Percentiles rank a stretch among this genome's conserved stretches.
Conservation (phyloP, 441 rosid genomes). For the Syzygium syzygioides region DNA sequence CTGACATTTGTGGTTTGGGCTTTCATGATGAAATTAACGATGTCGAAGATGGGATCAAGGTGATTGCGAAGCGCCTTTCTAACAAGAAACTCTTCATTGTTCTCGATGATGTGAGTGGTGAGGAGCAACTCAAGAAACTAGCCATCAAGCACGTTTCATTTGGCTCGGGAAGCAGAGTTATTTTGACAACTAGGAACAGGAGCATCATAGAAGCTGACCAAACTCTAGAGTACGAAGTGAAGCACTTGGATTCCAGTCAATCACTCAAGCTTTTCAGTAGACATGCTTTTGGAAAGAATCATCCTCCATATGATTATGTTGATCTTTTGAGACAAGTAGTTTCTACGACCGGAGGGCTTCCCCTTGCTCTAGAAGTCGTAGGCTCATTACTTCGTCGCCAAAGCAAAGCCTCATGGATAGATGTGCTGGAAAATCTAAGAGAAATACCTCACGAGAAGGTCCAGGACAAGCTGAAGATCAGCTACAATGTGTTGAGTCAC, state of each 20-base stretch:
- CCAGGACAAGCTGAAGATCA: too few relatives aligned
- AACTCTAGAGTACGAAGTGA: too few relatives aligned
- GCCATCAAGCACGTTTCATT: background rate
- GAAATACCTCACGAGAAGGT: too few relatives aligned
- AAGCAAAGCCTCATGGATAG: background rate
- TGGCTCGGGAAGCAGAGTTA: background rate
- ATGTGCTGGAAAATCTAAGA: too few relatives aligned
- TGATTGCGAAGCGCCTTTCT: background rate
- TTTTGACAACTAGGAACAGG: too few relatives aligned
- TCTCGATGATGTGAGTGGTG: rapidly evolving
- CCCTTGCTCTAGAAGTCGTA: background rate
- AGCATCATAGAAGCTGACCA: too few relatives aligned
- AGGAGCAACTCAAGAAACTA: background rate
- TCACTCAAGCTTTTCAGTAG: background rate
- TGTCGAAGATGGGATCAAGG: background rate
- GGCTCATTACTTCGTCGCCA: background rate
- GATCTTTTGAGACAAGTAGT: background rate
- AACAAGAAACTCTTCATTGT: background rate
- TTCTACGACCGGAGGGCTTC: background rate
- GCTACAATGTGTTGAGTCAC: too few relatives aligned
- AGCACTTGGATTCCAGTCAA: rapidly evolving
- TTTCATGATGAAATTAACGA: background rate
- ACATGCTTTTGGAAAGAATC: background rate
- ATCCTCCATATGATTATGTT: background rate
- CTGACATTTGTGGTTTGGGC: background rate